Evolutionary conservation across 257 asterid species (phyloP).

Genomic region (Petunia axillaris): DNA sequence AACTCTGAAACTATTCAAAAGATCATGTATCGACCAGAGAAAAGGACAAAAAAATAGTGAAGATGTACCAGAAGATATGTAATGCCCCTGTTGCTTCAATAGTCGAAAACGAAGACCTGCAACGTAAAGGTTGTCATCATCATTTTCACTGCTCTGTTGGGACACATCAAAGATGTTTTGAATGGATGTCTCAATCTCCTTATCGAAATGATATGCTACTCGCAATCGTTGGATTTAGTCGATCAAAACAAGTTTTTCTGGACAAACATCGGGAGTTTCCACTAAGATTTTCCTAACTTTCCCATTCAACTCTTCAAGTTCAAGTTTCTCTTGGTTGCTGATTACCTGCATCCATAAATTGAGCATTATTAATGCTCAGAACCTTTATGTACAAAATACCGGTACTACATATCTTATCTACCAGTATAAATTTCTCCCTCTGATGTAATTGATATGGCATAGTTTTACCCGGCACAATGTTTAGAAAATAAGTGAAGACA

Average conservation of each 20-base stretch:
- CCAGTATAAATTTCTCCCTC: too few species aligned
- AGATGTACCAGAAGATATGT: not conserved
- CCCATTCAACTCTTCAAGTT: slow-evolving; percentile 3
- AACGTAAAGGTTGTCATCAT: not conserved
- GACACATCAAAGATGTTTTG: not conserved
- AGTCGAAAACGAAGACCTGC: slow-evolving; percentile 23
- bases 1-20: too few species aligned
- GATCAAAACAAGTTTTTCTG: not conserved
- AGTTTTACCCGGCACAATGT: too few species aligned
- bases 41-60: too few species aligned
- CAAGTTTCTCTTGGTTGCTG: not conserved
- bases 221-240: slow-evolving; percentile 24
- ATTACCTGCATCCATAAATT: not conserved
- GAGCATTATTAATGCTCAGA: not conserved
- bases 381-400: too few species aligned
- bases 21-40: too few species aligned
- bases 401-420: too few species aligned
- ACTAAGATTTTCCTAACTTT: not conserved
- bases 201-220: slow-evolving; percentile 34
- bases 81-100: not conserved
- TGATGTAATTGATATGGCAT: too few species aligned
- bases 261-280: not conserved
- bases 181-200: slow-evolving; percentile 22
- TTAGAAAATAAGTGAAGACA: too few species aligned
- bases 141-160: not conserved